Evolutionary conservation across 2,329 filamentous ascomycete genomes (phyloP).

Genomic region (Trichophyton rubrum): DNA sequence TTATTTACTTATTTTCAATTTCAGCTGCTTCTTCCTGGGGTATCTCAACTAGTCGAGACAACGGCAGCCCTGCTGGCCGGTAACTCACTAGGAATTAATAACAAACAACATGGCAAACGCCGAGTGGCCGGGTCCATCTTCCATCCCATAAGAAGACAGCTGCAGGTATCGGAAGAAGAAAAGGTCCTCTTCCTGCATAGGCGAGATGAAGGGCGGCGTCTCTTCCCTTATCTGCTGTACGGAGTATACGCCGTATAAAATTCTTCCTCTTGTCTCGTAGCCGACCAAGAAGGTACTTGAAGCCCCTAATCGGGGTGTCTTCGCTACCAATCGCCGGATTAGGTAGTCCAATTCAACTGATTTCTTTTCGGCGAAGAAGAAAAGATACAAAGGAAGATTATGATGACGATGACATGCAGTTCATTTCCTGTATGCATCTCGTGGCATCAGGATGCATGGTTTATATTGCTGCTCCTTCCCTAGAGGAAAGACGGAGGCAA

Average conservation of each 20-base stretch:
- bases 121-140: background rate
- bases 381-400: background rate
- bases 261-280: background rate
- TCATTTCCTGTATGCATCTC: background rate
- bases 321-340: background rate
- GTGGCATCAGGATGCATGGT: background rate
- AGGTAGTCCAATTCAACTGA: background rate
- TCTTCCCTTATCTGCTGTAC: background rate
- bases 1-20: background rate
- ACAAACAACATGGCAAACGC: background rate
- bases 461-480: no score
- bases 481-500: no score
- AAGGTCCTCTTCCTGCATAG: background rate
- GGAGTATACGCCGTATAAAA: no score
- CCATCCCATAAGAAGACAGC: background rate
- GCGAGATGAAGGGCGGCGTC: no score
- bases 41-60: background rate
- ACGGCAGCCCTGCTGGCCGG: background rate
- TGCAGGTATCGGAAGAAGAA: background rate
- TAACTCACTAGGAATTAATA: background rate
- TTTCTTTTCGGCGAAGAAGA: background rate
- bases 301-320: background rate
- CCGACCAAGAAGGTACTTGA: background rate
- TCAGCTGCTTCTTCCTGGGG: background rate
- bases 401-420: background rate